Evolutionary conservation across 345 rosid species (phyloP).

Genomic region (Passiflora organensis): DNA sequence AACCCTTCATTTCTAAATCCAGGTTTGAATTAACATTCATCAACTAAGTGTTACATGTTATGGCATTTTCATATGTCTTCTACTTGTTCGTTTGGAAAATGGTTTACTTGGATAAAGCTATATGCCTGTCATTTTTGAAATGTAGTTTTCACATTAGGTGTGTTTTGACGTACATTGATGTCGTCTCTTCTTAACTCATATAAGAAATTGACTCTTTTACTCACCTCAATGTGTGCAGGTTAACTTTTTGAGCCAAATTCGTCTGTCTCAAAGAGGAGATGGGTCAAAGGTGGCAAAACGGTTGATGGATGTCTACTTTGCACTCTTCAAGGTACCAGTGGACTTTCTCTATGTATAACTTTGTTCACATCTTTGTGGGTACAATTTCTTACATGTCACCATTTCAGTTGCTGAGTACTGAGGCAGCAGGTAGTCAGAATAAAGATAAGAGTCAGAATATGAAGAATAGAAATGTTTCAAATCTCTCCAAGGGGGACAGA

Average conservation of each 20-base stretch:
- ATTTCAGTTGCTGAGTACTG: conserved; percentile 62
- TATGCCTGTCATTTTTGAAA: no score
- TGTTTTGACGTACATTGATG: no score
- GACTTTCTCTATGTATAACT: not conserved
- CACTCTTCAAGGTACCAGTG: conserved; percentile 70
- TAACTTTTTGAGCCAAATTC: conserved; percentile 85
- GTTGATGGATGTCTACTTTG: conserved; percentile 88
- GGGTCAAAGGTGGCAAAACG: conserved; percentile 88
- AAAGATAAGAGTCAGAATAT: conserved; percentile 26
- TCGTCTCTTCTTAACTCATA: no score
- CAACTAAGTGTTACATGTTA: no score
- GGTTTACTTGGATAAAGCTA: no score
- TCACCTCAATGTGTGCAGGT: conserved; percentile 39
- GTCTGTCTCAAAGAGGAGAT: conserved; percentile 72
- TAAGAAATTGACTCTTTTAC: no score
- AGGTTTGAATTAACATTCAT: no score
- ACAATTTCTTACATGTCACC: conserved; percentile 12
- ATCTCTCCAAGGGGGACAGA: conserved; percentile 33
- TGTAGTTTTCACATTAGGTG: no score
- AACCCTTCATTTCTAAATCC: no score
- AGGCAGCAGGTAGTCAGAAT: conserved; percentile 40
- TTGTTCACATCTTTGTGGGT: not conserved
- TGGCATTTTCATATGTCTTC: no score
- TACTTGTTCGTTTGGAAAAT: no score
- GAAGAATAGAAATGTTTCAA: conserved; percentile 21